These are phyloP conservation scores for Mycena kentingensis DNA, from an alignment of 768 basidiomycete genomes.

Conservation along the genomic window DNA sequence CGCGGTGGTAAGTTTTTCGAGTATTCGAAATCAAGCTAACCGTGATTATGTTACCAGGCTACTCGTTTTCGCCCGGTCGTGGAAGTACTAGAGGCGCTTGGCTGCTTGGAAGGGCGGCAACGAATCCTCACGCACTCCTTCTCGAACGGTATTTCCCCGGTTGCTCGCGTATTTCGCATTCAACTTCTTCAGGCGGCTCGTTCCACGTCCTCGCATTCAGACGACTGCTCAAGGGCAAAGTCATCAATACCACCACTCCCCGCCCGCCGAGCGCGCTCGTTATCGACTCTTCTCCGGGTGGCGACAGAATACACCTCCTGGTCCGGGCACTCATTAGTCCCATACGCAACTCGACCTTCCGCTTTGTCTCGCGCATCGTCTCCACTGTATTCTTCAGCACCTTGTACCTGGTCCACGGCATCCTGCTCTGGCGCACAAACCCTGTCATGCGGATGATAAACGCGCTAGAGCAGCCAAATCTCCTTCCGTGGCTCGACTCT, in stretches of 20 bases:
- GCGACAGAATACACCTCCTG: constrained; percentile 29
- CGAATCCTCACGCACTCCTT: constrained; percentile 46
- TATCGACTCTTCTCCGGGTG: constrained; percentile 47
- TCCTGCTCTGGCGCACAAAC: constrained; percentile 26
- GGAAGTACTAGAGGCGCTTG: constrained; percentile 37
- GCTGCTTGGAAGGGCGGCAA: constrained; percentile 30
- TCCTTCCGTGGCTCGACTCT: constrained; percentile 43
- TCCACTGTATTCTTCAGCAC: constrained; percentile 33
- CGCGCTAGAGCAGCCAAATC: constrained; percentile 26
- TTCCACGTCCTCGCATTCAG: constrained; percentile 38
- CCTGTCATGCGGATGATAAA: constrained; percentile 31
- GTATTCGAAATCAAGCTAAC: neutral
- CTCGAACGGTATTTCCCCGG: constrained; percentile 41
- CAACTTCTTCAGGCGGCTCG: constrained; percentile 31
- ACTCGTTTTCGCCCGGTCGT: constrained; percentile 22
- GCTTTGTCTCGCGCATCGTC: constrained; percentile 27
- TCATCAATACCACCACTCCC: constrained; percentile 7
- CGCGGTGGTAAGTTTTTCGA: constrained; percentile 36
- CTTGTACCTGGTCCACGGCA: constrained; percentile 20
- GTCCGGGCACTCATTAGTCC: constrained; percentile 35
- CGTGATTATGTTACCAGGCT: neutral
- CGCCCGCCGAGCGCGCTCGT: constrained; percentile 35
- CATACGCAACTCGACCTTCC: constrained; percentile 34
- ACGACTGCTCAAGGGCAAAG: constrained; percentile 31
- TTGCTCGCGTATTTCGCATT: neutral